phyloP scores from a whole-genome alignment of 257 asterid genomes.

The Ballota nigra region DNA sequence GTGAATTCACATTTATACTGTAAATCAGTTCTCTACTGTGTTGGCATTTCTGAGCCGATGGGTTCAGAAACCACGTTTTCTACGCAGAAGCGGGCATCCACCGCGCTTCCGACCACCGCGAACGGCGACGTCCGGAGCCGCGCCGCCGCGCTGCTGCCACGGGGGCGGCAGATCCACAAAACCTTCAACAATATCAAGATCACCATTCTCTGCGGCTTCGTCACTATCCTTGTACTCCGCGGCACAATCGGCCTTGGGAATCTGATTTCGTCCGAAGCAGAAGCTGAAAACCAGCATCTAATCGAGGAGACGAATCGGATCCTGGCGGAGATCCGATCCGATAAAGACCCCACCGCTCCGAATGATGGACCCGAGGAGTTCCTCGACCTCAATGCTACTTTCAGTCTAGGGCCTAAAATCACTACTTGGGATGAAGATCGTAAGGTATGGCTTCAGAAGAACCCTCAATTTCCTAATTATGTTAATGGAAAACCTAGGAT shows the following conservation, averaged over 20 bases:
- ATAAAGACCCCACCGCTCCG: slow-evolving; percentile 52
- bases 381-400: slow-evolving; percentile 40
- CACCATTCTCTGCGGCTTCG: slow-evolving; percentile 79
- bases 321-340: slow-evolving; percentile 78
- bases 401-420: slow-evolving; percentile 63
- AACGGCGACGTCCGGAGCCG: slow-evolving; percentile 52
- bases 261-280: slow-evolving; percentile 61
- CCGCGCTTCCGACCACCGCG: slow-evolving; percentile 45
- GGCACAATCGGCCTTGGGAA: slow-evolving; percentile 83
- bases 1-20: slow-evolving; percentile 6
- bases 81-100: slow-evolving; percentile 64
- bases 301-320: slow-evolving; percentile 68
- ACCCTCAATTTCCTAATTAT: slow-evolving; percentile 60
- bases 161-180: slow-evolving; percentile 70
- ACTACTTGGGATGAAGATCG: slow-evolving; percentile 65
- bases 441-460: slow-evolving; percentile 62
- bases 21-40: too few relatives aligned
- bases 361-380: slow-evolving; percentile 34
- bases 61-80: slow-evolving; percentile 58
- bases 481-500: slow-evolving; percentile 71
- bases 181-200: slow-evolving; percentile 77
- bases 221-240: slow-evolving; percentile 80
- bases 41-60: slow-evolving; percentile 35
- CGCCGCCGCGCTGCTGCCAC: slow-evolving; percentile 44
- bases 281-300: slow-evolving; percentile 60